phyloP scores from a whole-genome alignment of 2,329 filamentous ascomycete genomes.

The Davidsoniella eucalypti region DNA sequence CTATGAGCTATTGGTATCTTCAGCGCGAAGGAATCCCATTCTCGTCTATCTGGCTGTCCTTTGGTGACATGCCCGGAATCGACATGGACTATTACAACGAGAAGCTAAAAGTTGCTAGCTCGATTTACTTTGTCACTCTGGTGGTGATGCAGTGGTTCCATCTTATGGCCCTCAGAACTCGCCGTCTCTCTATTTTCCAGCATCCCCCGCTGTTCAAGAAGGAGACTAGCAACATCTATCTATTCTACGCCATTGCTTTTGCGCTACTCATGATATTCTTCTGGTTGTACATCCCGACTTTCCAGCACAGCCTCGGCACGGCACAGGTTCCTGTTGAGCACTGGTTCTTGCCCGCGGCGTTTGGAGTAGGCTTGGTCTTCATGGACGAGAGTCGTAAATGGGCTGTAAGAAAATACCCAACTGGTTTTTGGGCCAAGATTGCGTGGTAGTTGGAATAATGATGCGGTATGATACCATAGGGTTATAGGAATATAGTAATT shows the following conservation, averaged over 20 bases:
- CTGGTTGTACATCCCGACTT: slow-evolving; percentile 76
- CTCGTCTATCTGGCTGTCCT: slow-evolving; percentile 76
- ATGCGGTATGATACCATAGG: not conserved
- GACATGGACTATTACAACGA: slow-evolving; percentile 82
- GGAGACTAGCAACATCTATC: slow-evolving; percentile 76
- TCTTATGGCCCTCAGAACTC: slow-evolving; percentile 93
- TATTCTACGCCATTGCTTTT: slow-evolving; percentile 82
- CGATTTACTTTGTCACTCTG: slow-evolving; percentile 76
- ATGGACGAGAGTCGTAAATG: slow-evolving; percentile 54
- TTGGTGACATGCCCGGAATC: slow-evolving; percentile 85
- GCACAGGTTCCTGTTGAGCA: slow-evolving; percentile 50
- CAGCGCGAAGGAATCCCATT: slow-evolving; percentile 89
- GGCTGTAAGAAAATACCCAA: slow-evolving; percentile 40
- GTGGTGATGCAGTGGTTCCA: slow-evolving; percentile 99
- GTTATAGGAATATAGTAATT: not conserved
- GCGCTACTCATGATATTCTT: slow-evolving; percentile 93
- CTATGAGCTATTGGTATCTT: slow-evolving; percentile 83
- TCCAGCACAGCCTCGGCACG: slow-evolving; percentile 54
- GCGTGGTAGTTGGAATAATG: slow-evolving; percentile 31
- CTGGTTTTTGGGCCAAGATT: slow-evolving; percentile 37
- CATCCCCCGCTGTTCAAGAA: slow-evolving; percentile 77
- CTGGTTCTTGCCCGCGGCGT: slow-evolving; percentile 61
- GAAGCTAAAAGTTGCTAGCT: slow-evolving; percentile 77
- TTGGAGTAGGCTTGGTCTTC: slow-evolving; percentile 29
- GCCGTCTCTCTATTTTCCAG: slow-evolving; percentile 82